Base-by-base conservation (phyloP, 805 yeast genomes). In the Candida pini region DNA sequence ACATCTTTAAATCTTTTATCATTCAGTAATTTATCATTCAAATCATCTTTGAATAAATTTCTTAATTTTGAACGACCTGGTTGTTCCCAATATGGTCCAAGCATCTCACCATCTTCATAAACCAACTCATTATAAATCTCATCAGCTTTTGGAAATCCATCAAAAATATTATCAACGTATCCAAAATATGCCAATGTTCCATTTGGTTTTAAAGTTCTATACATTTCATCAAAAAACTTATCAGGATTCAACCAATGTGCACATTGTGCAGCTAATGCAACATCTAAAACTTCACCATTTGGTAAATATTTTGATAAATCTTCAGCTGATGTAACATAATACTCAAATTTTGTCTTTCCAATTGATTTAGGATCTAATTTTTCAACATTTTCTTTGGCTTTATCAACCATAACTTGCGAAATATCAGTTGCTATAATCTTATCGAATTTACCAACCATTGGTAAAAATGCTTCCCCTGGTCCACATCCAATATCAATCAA, bases 51-150 rank as follows among this genome's bases (percentile, higher is more conserved):
- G 41, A 71, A 66, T 38, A 67, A 49, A 6, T 60, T 42, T 33
- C 78, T 61, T 22, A 89, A 56, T 10, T 71, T 60, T 5, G 51
- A 35, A 31, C 95, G 64, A 0, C 96, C 97, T 0, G 95, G 92
- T 45, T 81, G 82, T 48, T 85, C 83, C 97, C 97, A 89, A 51
- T 75, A 75, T 0, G 78, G 77, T 0, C 89, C 89, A 30, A 81
- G 53, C 28, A 51, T 61, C 3, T 56, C 50, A 0, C 70, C 63
- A 31, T 61, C 63, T 18, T 63, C 66, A 43, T 73, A 73, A 5
- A 60, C 63, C 31, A 63, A 56, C 27, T 64, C 57, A 28, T 56
- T 48, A 31, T 75, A 68, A 6, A 81, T 53, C 26, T 67, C 64
- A 42, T 81, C 78, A 1, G 83, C 79, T 27, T 63, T 63, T 0